A percentile compares a stretch with the other conserved stretches of the same genome.
Evolutionary conservation across 2,329 filamentous ascomycete species (phyloP).

Genomic region (Phoma sp.): DNA sequence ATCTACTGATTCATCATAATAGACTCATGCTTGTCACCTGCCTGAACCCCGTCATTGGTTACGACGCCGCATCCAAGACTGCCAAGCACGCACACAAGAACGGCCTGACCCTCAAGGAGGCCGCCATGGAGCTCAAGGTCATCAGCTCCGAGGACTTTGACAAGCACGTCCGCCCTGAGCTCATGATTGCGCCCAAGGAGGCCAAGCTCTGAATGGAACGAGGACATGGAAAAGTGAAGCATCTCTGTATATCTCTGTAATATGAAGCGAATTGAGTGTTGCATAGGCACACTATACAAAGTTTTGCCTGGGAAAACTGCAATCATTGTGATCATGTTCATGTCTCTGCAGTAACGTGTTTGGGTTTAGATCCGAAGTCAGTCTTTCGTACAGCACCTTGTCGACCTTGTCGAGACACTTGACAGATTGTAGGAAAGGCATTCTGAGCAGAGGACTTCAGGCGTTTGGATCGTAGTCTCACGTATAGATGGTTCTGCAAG

Average conservation of each 20-base stretch:
- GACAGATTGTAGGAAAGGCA: too few species aligned
- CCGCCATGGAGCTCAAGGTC: slow-evolving; percentile 89
- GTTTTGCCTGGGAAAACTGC: background rate
- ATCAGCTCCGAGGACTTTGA: slow-evolving; percentile 91
- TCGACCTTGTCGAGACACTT: too few species aligned
- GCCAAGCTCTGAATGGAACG: background rate
- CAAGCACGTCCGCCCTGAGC: slow-evolving; percentile 84
- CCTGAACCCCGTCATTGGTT: slow-evolving; percentile 43
- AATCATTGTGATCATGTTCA: too few species aligned
- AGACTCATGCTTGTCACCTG: slow-evolving; percentile 98
- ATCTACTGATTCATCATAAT: slow-evolving; percentile 23
- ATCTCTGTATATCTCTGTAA: background rate
- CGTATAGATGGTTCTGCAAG: too few species aligned
- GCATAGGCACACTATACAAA: background rate
- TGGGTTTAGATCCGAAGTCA: too few species aligned
- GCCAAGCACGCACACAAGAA: slow-evolving; percentile 92
- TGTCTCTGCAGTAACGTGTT: too few species aligned
- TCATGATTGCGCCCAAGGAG: slow-evolving; percentile 88
- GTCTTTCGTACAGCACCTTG: too few species aligned
- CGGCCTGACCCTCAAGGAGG: slow-evolving; percentile 90
- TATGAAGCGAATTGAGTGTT: slow-evolving; percentile 7
- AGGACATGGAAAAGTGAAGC: background rate
- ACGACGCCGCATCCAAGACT: slow-evolving; percentile 43
- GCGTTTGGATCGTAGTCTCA: too few species aligned
- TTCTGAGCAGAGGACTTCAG: too few species aligned